These are phyloP conservation scores for Opeltia flavorubescens DNA, from an alignment of 495 filamentous ascomycete genomes.

Conservation along the genomic window DNA sequence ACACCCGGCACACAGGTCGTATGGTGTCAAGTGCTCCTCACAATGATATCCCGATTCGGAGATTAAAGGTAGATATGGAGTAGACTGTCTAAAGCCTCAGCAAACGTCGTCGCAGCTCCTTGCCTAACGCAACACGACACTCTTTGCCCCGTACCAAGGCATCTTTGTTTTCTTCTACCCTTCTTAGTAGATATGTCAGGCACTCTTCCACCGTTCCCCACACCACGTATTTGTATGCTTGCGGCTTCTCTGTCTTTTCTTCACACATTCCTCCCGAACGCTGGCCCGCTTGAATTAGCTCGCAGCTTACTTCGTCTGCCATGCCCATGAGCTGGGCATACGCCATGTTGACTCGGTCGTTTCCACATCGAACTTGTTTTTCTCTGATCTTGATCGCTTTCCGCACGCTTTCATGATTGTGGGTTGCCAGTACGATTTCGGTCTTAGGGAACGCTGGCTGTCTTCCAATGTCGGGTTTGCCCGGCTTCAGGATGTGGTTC, in stretches of 20 bases:
- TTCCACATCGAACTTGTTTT: slow-evolving; percentile 29
- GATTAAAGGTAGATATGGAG: too few species aligned
- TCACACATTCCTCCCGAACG: slow-evolving; percentile 2
- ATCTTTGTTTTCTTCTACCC: slow-evolving; percentile 86
- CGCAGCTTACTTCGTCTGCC: slow-evolving; percentile 88
- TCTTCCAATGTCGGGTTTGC: slow-evolving; percentile 15
- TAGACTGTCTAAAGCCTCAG: slow-evolving; percentile 29
- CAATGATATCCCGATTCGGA: too few species aligned
- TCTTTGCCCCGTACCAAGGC: slow-evolving; percentile 65
- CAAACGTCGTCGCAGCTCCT: slow-evolving; percentile 54
- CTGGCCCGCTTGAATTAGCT: slow-evolving; percentile 48
- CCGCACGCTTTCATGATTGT: slow-evolving; percentile 72
- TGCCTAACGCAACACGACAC: slow-evolving; percentile 58
- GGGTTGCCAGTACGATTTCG: slow-evolving; percentile 71
- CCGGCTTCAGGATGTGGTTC: slow-evolving; percentile 32
- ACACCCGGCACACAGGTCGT: too few species aligned
- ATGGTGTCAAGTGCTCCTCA: too few species aligned
- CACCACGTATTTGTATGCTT: slow-evolving; percentile 77
- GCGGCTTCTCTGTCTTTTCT: slow-evolving; percentile 29
- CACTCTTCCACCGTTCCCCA: slow-evolving; percentile 90
- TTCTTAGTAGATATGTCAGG: slow-evolving; percentile 76
- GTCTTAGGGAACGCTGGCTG: slow-evolving; percentile 42
- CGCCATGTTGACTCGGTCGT: slow-evolving; percentile 43
- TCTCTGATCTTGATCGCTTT: slow-evolving; percentile 50
- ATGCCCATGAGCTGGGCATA: slow-evolving; percentile 93